Percentiles rank a stretch among this genome's conserved stretches.
These are phyloP conservation scores for Morella rubra DNA, from an alignment of 306 rosid species.

Conservation along the genomic window DNA sequence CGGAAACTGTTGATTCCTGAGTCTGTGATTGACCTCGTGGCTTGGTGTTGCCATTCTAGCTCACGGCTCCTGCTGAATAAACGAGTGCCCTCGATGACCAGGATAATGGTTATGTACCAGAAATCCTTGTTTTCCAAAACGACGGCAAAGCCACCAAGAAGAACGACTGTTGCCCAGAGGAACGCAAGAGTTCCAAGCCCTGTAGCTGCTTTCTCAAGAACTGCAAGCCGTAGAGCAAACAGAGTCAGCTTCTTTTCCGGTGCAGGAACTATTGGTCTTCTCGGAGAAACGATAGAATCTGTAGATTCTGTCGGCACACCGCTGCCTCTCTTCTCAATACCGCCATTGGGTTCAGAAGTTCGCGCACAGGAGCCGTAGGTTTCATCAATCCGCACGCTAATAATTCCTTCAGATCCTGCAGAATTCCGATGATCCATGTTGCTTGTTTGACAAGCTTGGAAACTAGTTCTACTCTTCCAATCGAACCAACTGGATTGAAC, in stretches of 20 bases:
- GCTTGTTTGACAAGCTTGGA: neutral
- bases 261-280: conserved; percentile 41
- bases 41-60: conserved; percentile 97
- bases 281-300: conserved; percentile 31
- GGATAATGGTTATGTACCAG: conserved; percentile 79
- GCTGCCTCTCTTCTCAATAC: conserved; percentile 46
- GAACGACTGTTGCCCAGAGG: conserved; percentile 97
- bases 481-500: neutral
- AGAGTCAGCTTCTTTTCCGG: conserved; percentile 89
- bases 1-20: conserved; percentile 64
- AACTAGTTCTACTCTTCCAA: neutral
- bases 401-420: conserved; percentile 38
- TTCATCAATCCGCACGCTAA: conserved; percentile 52
- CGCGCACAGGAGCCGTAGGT: conserved; percentile 39
- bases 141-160: conserved; percentile 88
- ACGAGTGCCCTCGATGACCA: conserved; percentile 79
- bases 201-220: conserved; percentile 84
- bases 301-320: conserved; percentile 44
- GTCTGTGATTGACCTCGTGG: conserved; percentile 77
- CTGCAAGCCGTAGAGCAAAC: conserved; percentile 76
- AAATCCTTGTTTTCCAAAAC: conserved; percentile 67
- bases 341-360: conserved; percentile 52
- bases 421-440: conserved; percentile 48
- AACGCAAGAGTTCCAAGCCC: conserved; percentile 91
- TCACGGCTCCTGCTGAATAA: conserved; percentile 93